Evolutionary conservation across 2,329 filamentous ascomycete species (phyloP), one percentile per base, ranked within the genome.

Genomic region (Verticillium isaacii): DNA sequence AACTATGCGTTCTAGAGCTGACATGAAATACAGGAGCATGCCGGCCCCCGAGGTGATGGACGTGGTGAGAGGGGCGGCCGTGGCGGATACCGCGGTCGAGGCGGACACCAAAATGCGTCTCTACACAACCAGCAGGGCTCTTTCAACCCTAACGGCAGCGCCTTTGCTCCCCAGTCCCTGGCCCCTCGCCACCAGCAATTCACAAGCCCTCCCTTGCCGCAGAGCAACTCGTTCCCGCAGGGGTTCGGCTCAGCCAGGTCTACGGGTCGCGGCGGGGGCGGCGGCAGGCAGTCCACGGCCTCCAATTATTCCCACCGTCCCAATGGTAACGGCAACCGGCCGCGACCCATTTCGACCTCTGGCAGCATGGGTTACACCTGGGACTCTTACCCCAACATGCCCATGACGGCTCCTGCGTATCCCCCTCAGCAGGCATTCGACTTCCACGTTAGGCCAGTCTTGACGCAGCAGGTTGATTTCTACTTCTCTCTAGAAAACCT

Each of bases 401-500:
- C 50, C 23, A 71, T 78, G 69, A 67, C 72, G 29, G 71, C 72
- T 37, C 67, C 75, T 60, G 68, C 73, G 19, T 74, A 70, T 64
- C 72, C 73, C 56, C 70, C 69, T 56, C 68, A 69, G 54, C 56
- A 41, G n/a, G 17, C 55, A 8, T 58, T 58, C 36, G 36, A 58
- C 56, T 36, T 19, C 19, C 23, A 37, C 9, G 17, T 52, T 25
- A 59, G 32, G 58, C 29, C 58, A 6, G 29, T 59, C 29, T 72
- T 86, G 57, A 80, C 77, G 60, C 73, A 72, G 66, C 79, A 84
- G 71, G 84, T 93, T 41, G 92, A 97, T 70, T 99, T 97, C 79
- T 99, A 99, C 77, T 97, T 99, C 77, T 98, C 94, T 0, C 85
- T 97, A 32, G 91, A 97, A 71, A 99, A 99, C 73, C 83, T 98